Conservation (phyloP, 108 stramenopile species). For the Cyclostephanos invisitatus region DNA sequence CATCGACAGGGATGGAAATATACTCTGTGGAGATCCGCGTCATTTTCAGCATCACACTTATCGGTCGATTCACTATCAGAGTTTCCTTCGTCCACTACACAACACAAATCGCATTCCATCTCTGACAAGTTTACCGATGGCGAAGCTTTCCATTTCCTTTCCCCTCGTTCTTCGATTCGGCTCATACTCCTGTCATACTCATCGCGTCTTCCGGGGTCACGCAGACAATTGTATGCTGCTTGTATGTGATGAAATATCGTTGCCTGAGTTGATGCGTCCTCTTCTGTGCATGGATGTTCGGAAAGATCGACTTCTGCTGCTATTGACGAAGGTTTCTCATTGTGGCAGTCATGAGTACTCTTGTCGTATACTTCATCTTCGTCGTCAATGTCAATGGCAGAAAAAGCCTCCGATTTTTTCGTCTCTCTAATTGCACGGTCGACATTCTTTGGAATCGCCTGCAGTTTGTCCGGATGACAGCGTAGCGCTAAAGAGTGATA, state of each 20-base stretch:
- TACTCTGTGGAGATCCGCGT: constrained; percentile 44
- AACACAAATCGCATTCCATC: constrained; percentile 51
- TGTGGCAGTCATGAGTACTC: neutral
- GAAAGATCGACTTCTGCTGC: neutral
- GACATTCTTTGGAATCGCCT: neutral
- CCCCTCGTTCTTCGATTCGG: constrained; percentile 32
- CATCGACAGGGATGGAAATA: constrained; percentile 71
- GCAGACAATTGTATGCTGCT: constrained; percentile 66
- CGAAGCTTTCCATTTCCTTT: constrained; percentile 43
- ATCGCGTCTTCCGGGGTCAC: constrained; percentile 49
- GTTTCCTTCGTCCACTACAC: constrained; percentile 32
- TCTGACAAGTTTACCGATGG: constrained; percentile 52
- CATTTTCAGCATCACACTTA: neutral
- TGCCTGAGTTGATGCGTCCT: constrained; percentile 11
- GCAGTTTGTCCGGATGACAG: constrained; percentile 72
- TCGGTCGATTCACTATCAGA: neutral
- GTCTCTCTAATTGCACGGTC: neutral
- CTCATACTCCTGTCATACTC: constrained; percentile 62
- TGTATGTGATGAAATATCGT: constrained; percentile 63
- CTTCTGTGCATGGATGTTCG: constrained; percentile 8
- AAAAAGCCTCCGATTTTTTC: constrained; percentile 15
- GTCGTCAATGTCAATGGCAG: constrained; percentile 38
- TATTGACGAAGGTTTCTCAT: constrained; percentile 2
- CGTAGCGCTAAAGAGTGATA: constrained; percentile 58
- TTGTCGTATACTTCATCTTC: constrained; percentile 25